Base-by-base conservation (phyloP, 1,284 basidiomycete species). In the Rhizoctonia solani region DNA sequence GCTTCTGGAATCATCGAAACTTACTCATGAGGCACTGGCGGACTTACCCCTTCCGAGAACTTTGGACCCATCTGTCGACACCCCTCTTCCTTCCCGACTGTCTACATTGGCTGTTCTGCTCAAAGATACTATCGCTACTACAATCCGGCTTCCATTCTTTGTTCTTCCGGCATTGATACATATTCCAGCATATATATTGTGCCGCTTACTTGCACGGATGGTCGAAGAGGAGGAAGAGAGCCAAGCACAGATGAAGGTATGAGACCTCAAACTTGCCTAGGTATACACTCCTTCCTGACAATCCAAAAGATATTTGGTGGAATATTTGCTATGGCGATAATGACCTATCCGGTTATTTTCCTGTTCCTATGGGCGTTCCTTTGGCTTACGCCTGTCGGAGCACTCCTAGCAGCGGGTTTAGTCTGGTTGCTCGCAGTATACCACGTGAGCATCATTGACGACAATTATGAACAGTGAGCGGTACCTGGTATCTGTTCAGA, bases 181-280 rank as follows among this genome's bases (percentile, higher is more conserved):
- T 75, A 73, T 87, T 27, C 94, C 95, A 0, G 85, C 91, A 50
- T 97, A 97, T 77, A 77, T 87, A 68, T 87, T 95, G 79, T 88
- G 86, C 13, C 81, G 87, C 30, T 74, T 89, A 53, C 93, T 90
- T 52, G 90, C 89, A 3, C 79, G 82, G 47, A 78, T 95, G 37
- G 89, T 84, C 19, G 86, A 92, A 74, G 87, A 94, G 72, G 95
- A 98, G 76, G 90, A 92, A 74, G 94, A 96, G 77, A 90, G 91
- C 3, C 90, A 93, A 77, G 94, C 93, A 39, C 92, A 95, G 80
- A 95, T 90, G 79, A 95, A 97, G 80, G 86, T 66, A 49, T n/a
- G n/a, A 13, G 68, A 21, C 25, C 46, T 25, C 25, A 21, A 30
- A 14, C 23, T 23, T 16, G 19, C 29, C 11, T 11, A 6, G 29